These are phyloP conservation scores for Cercospora canescens DNA, from an alignment of 2,329 filamentous ascomycete genomes.

Conservation along the genomic window DNA sequence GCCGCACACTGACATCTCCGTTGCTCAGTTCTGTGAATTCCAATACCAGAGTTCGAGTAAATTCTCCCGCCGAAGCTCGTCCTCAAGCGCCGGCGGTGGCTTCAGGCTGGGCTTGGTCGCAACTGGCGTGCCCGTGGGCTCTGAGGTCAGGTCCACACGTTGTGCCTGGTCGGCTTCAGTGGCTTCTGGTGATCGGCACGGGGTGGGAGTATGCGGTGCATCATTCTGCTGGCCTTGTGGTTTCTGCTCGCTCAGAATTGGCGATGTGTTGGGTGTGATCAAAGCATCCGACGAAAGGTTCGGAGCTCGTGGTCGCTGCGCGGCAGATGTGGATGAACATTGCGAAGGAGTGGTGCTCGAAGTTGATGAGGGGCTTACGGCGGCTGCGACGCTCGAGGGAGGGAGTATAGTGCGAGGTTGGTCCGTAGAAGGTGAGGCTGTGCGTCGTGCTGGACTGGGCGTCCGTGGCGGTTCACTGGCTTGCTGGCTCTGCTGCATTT, in stretches of 20 bases:
- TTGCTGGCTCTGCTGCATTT: background rate
- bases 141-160: background rate
- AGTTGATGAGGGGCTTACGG: background rate
- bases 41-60: too few relatives aligned
- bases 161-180: background rate
- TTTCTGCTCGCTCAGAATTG: background rate
- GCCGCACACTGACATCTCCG: too few relatives aligned
- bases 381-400: background rate
- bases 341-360: background rate
- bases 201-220: background rate
- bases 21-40: too few relatives aligned
- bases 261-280: background rate
- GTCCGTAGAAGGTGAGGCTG: background rate
- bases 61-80: too few relatives aligned
- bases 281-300: background rate
- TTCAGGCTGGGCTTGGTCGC: background rate
- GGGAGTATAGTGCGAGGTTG: background rate
- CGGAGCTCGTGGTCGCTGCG: background rate
- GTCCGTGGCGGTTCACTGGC: background rate
- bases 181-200: background rate
- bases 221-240: background rate
- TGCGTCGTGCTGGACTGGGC: background rate
- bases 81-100: too few relatives aligned
- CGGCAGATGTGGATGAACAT: background rate
- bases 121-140: background rate